Evolutionary conservation across 495 filamentous ascomycete species (phyloP).

Genomic region (Tetracladium setigerum): DNA sequence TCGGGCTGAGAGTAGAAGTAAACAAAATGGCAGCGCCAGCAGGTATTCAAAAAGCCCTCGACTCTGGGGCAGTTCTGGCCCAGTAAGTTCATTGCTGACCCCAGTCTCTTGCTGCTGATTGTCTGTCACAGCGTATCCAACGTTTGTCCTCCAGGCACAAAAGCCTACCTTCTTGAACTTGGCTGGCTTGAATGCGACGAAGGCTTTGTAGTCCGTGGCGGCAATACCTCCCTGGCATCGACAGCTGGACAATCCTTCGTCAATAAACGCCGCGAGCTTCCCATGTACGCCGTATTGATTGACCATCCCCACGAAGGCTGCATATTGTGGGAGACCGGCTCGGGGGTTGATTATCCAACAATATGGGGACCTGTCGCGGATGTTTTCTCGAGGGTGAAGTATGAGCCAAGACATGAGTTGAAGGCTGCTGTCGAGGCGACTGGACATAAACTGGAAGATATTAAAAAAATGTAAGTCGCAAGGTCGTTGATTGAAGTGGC

Average conservation of each 20-base stretch:
- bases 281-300: conserved; percentile 38
- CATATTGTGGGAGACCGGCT: conserved; percentile 46
- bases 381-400: conserved; percentile 38
- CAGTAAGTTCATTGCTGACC: background rate
- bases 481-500: background rate
- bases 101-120: too few relatives aligned
- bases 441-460: conserved; percentile 41
- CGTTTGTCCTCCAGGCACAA: conserved; percentile 13
- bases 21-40: background rate
- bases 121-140: conserved; percentile 4
- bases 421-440: conserved; percentile 37
- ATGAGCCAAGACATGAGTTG: conserved; percentile 33
- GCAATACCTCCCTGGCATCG: conserved; percentile 13
- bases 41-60: conserved; percentile 15
- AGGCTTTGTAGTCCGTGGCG: conserved; percentile 11
- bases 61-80: conserved; percentile 7
- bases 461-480: conserved; percentile 32
- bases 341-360: conserved; percentile 36
- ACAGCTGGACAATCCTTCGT: conserved; percentile 10
- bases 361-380: conserved; percentile 35
- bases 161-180: conserved; percentile 16
- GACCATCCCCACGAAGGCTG: conserved; percentile 42
- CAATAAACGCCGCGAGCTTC: conserved; percentile 34
- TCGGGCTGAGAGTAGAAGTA: too few relatives aligned
- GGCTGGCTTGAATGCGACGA: conserved; percentile 19